Base-by-base conservation (phyloP, 2,329 filamentous ascomycete genomes). In the Arthrobotrys sinensis region DNA sequence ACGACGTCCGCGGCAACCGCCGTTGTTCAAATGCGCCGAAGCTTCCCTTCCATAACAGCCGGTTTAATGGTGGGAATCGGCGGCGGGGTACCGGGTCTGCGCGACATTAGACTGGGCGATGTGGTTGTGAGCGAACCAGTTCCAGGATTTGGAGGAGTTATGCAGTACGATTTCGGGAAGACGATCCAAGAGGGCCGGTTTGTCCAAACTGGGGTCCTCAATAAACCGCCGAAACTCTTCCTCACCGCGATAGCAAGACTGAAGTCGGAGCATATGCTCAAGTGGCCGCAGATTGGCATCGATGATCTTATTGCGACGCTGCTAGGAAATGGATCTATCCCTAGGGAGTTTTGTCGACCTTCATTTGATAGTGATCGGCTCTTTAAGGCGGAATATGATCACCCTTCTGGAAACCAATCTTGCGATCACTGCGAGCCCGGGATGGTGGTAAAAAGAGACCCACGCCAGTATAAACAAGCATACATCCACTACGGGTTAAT, bases 401-500 rank as follows among this genome's bases (percentile, higher is more conserved):
- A 65, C 14, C 32, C 32, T 12, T n/a, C 10, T 11, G 66, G 24
- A 21, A 45, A 28, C 32, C 4, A 1, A 32, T 43, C 45, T 7
- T 63, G 55, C 34, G 10, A 24, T 19, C n/a, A 21, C 10, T 71
- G 67, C 55, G 45, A 36, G 1, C 3, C 36, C 1, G 36, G 24
- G 5, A 63, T 12, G 40, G 4, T 71, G 21, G 46, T 67, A 0
- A 6, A 21, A 11, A 40, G 43, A 32, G 2, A 12, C 7, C 8
- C 11, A 1, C 67, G 38, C 8, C 16, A 21, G 28, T 12, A 21
- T 1, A 2, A 24, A 7, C 38, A 55, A 6, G 7, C 46, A 4
- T 28, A 67, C 28, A 46, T 69, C 14, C 62, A 66, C 19, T 73
- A 66, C 19, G 69, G 69, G 8, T 71, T 65, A 46, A 52, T 64